Conservation (phyloP, 306 rosid genomes). For the Abrus precatorius region DNA sequence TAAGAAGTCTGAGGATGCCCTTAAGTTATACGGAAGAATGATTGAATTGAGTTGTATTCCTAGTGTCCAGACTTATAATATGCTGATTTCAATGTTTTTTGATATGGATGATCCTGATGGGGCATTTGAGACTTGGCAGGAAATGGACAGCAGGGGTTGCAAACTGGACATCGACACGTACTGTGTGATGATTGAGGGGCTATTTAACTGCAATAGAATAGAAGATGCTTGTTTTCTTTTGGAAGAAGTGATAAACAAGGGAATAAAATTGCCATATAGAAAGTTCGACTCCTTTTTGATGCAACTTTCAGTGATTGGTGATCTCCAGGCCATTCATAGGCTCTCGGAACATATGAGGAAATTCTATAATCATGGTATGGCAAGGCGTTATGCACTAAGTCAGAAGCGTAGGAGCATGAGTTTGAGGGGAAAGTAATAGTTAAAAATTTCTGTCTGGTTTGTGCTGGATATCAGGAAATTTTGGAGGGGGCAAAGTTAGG, state of each 20-base stretch:
- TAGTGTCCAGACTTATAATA: constrained; percentile 86
- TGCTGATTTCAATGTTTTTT: constrained; percentile 87
- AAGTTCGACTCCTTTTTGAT: constrained; percentile 74
- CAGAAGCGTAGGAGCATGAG: constrained; percentile 79
- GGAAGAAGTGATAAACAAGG: constrained; percentile 77
- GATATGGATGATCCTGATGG: constrained; percentile 77
- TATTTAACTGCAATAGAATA: constrained; percentile 66
- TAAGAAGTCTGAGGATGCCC: constrained; percentile 77
- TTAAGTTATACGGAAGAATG: constrained; percentile 73
- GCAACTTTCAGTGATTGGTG: constrained; percentile 78
- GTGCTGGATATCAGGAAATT: constrained; percentile 30
- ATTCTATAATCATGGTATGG: constrained; percentile 90
- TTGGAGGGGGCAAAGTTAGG: constrained; percentile 20
- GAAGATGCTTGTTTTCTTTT: constrained; percentile 79
- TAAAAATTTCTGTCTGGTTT: constrained; percentile 28
- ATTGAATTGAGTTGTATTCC: constrained; percentile 72
- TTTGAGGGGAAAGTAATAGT: constrained; percentile 66
- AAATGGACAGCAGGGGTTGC: constrained; percentile 74
- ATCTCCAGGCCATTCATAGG: constrained; percentile 79
- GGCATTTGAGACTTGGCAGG: constrained; percentile 85
- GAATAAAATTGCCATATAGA: constrained; percentile 77
- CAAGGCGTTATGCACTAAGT: constrained; percentile 75
- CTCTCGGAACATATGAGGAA: constrained; percentile 88
- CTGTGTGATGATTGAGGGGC: constrained; percentile 88
- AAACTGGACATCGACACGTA: constrained; percentile 67